phyloP scores from a whole-genome alignment of 1,284 basidiomycete genomes.

The Ustanciosporium gigantosporum region DNA sequence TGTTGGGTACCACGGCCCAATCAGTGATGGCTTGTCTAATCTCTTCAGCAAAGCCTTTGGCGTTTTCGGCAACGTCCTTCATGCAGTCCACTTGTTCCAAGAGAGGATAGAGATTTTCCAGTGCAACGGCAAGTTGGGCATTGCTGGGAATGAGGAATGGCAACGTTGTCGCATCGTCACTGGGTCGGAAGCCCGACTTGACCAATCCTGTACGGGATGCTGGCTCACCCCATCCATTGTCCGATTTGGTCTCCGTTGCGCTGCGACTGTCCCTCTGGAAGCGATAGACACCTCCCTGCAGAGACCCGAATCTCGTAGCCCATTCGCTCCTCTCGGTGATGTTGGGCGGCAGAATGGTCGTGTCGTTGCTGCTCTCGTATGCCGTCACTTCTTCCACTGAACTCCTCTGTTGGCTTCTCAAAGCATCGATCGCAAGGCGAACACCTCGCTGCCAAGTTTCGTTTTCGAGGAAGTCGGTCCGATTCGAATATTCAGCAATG shows the following conservation, averaged over 20 bases:
- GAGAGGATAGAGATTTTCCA: constrained; percentile 20
- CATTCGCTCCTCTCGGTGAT: constrained; percentile 21
- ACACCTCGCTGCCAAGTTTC: constrained; percentile 25
- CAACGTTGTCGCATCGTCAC: constrained; percentile 47
- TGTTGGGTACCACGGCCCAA: constrained; percentile 18
- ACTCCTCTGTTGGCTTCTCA: constrained; percentile 37
- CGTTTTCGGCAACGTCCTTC: constrained; percentile 19
- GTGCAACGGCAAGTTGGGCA: constrained; percentile 32
- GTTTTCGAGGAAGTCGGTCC: constrained; percentile 37
- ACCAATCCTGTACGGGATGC: constrained; percentile 33
- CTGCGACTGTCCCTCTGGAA: constrained; percentile 35
- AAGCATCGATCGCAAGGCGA: constrained; percentile 31
- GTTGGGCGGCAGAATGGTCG: constrained; percentile 13
- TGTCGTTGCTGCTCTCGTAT: constrained; percentile 8
- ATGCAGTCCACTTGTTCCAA: constrained; percentile 3
- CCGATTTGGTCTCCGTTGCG: constrained; percentile 40
- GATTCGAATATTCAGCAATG: constrained; percentile 14
- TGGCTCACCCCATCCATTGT: constrained; percentile 47
- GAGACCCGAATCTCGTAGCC: constrained; percentile 20
- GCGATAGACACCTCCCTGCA: constrained; percentile 42
- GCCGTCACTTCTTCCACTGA: constrained; percentile 28
- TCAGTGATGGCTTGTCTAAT: constrained; percentile 18
- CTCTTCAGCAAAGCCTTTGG: constrained; percentile 17
- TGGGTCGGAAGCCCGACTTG: constrained; percentile 45
- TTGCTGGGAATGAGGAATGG: constrained; percentile 46